Evolutionary conservation across 2,329 filamentous ascomycete genomes (phyloP), one percentile per base, ranked within the genome.

Genomic region (Cytospora leucostoma): DNA sequence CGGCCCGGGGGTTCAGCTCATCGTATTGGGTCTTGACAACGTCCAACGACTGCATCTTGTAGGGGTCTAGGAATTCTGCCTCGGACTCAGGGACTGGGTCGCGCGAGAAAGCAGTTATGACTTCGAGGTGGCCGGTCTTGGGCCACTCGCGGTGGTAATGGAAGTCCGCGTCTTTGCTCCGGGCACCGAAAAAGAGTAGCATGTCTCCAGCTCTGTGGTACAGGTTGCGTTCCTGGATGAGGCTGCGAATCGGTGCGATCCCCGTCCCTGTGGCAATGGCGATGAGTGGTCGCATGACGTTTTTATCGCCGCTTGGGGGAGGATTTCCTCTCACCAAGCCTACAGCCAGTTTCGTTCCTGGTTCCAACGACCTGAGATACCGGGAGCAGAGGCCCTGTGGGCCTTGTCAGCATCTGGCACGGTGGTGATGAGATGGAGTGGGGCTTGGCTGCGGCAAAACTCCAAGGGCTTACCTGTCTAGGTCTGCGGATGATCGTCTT

Each of bases 261-360:
- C 93, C 93, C 0, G 93, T 97, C 3, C 93, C 93, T 0, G 93
- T 91, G 1, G 89, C 92, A 59, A 97, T 85, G 71, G 93, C 86
- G 38, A 97, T 79, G 8, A 93, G 82, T 0, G 93, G 90, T 1
- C 77, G 75, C 37, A 67, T 70, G 51, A 74, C 72, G 32, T 76
- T 73, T 19, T 70, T 67, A 5, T 77, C 40, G 67, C 78, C 73
- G 77, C 69, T 72, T 81, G 68, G 74, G 78, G 71, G 74, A 71
- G 72, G 78, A 80, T 32, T 85, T 4, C 51, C 83, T 77, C 66
- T 83, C 79, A 73, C 82, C 77, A 77, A 83, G 76, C 67, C 88
- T 71, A 96, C 81, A 32, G 76, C 80, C 17, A 97, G 77, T 0
- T 76, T 74, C 11, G 87, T 86, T 1, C 83, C 83, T 0, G 80